phyloP scores from a whole-genome alignment of 1,284 basidiomycete species.

The Pascua sp. region DNA sequence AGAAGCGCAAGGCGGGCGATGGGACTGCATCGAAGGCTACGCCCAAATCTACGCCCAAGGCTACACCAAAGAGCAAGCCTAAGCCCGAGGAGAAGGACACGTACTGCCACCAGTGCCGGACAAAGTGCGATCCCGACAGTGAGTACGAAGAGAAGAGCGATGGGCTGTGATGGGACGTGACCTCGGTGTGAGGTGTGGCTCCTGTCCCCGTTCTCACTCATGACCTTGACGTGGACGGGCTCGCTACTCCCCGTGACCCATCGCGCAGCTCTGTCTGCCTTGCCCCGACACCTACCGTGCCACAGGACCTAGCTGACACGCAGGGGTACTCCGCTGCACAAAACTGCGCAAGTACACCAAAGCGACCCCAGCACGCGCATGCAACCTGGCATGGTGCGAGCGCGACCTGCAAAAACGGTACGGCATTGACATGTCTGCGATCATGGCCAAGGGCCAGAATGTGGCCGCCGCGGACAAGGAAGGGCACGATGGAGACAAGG shows the following conservation, averaged over 20 bases:
- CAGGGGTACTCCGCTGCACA: slow-evolving; percentile 31
- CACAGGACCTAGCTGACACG: background rate
- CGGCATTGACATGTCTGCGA: slow-evolving; percentile 12
- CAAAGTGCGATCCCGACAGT: slow-evolving; percentile 14
- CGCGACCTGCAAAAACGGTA: slow-evolving; percentile 30
- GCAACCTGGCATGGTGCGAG: slow-evolving; percentile 34
- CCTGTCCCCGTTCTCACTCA: no score
- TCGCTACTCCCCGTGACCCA: no score
- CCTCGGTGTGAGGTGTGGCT: no score
- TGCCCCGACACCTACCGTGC: no score
- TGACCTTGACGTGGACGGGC: background rate
- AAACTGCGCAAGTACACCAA: slow-evolving; percentile 22
- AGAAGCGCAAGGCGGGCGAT: background rate
- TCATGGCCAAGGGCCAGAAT: slow-evolving; percentile 1
- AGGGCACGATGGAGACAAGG: slow-evolving; percentile 14
- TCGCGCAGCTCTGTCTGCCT: no score
- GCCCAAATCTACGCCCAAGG: background rate
- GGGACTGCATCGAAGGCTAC: slow-evolving; percentile 5
- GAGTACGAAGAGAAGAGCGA: background rate
- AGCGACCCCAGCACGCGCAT: slow-evolving; percentile 15
- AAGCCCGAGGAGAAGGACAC: slow-evolving; percentile 17
- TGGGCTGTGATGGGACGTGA: no score
- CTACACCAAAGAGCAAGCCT: background rate
- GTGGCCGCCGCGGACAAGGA: slow-evolving; percentile 2
- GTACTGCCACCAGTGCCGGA: slow-evolving; percentile 35